phyloP scores from a whole-genome alignment of 2,329 filamentous ascomycete genomes.

The Paracamarosporium sp. region DNA sequence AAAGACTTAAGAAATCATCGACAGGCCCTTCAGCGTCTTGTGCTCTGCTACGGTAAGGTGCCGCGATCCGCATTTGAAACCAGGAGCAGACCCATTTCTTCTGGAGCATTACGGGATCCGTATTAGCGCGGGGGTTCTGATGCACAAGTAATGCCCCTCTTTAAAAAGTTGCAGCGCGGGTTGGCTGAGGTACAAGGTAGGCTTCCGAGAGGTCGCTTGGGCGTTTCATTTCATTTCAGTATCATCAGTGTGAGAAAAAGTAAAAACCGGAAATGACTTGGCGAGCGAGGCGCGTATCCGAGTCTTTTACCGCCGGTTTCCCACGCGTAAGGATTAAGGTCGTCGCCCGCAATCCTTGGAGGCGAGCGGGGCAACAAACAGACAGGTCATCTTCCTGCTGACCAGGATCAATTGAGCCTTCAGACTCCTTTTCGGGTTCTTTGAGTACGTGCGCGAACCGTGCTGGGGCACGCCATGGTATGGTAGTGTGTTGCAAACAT shows the following conservation, averaged over 20 bases:
- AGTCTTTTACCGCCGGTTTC: slow-evolving; percentile 18
- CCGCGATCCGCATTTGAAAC: slow-evolving; percentile 39
- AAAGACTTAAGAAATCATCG: slow-evolving; percentile 11
- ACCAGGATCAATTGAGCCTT: slow-evolving; percentile 10
- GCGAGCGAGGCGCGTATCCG: slow-evolving; percentile 4
- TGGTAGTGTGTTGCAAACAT: slow-evolving; percentile 4
- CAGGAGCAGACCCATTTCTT: slow-evolving; percentile 35
- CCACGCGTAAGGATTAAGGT: slow-evolving; percentile 17
- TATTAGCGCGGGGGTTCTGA: slow-evolving; percentile 43
- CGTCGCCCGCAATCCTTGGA: slow-evolving; percentile 15
- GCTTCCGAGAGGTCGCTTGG: not conserved
- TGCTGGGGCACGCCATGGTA: not conserved
- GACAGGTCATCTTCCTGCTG: slow-evolving; percentile 16
- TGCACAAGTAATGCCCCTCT: slow-evolving; percentile 31
- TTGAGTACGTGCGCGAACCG: not conserved
- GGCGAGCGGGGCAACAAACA: slow-evolving; percentile 25
- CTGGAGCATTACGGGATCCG: slow-evolving; percentile 41
- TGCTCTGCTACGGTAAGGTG: slow-evolving; percentile 34
- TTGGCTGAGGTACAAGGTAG: not conserved
- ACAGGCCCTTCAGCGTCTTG: slow-evolving; percentile 19
- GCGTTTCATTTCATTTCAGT: not conserved
- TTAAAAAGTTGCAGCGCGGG: slow-evolving; percentile 16
- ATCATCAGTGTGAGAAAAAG: slow-evolving; percentile 3
- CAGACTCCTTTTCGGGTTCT: not conserved
- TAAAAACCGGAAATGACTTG: slow-evolving; percentile 4